Conservation (phyloP, 805 yeast species). For the Metschnikowia orientalis region DNA sequence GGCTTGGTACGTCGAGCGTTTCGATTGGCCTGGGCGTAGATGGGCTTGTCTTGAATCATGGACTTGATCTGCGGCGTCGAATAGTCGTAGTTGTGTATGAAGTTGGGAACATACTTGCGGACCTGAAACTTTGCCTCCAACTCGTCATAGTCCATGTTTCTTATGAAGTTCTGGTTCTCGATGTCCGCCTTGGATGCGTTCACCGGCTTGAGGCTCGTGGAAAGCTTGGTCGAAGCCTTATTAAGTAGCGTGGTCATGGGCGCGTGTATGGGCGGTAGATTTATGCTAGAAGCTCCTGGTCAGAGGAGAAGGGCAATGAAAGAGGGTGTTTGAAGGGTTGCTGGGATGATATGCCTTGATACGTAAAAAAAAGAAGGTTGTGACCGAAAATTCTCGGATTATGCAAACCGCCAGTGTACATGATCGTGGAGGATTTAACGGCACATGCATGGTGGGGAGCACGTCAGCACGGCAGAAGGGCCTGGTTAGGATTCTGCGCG, state of each 20-base stretch:
- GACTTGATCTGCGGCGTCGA: constrained; percentile 35
- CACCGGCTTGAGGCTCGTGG: constrained; percentile 1
- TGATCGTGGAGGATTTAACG: too few relatives aligned
- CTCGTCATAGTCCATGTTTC: constrained; percentile 31
- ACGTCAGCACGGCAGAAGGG: too few relatives aligned
- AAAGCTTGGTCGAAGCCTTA: constrained; percentile 7
- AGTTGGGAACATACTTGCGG: constrained; percentile 36
- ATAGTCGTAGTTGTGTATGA: constrained; percentile 33
- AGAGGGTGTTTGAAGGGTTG: too few relatives aligned
- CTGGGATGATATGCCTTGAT: too few relatives aligned
- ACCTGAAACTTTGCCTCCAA: constrained; percentile 32
- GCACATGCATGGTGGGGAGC: too few relatives aligned
- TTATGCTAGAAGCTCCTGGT: too few relatives aligned
- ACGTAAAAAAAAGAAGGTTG: too few relatives aligned
- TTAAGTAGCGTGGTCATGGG: constrained; percentile 11
- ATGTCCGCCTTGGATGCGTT: constrained; percentile 2
- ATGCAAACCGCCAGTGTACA: too few relatives aligned
- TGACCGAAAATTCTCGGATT: too few relatives aligned
- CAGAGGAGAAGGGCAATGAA: too few relatives aligned
- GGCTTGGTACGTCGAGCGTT: constrained; percentile 10
- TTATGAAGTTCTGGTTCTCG: constrained; percentile 20
- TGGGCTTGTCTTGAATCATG: constrained; percentile 35
- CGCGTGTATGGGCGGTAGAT: too few relatives aligned
- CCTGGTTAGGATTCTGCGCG: too few relatives aligned
- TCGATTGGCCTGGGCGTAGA: constrained; percentile 36